Conservation (phyloP, 2,329 filamentous ascomycete species). For the Coniochaeta ligniaria region DNA sequence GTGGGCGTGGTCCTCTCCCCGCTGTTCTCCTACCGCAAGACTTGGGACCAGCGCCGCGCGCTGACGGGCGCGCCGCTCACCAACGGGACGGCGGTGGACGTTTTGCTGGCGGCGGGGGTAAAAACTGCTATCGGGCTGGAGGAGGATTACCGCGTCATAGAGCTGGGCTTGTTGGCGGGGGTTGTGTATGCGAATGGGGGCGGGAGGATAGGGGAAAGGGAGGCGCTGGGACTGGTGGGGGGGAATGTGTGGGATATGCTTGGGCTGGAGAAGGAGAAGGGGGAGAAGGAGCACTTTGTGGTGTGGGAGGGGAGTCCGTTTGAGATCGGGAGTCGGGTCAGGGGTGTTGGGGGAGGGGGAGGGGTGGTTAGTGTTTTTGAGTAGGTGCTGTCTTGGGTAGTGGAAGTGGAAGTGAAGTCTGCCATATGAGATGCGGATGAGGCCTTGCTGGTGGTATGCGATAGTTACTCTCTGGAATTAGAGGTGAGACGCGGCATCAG, state of each 20-base stretch:
- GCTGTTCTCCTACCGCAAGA: slow-evolving; percentile 43
- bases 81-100: slow-evolving; percentile 55
- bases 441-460: too few species aligned
- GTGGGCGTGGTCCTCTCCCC: slow-evolving; percentile 49
- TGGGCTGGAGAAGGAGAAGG: slow-evolving; percentile 31
- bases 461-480: too few species aligned
- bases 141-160: slow-evolving; percentile 57
- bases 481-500: too few species aligned
- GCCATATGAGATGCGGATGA: too few species aligned
- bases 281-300: slow-evolving; percentile 43
- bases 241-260: slow-evolving; percentile 51
- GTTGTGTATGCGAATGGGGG: slow-evolving; percentile 50
- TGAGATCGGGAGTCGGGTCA: slow-evolving; percentile 48
- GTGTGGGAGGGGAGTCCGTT: slow-evolving; percentile 58
- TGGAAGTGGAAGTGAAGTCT: too few species aligned
- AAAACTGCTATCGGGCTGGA: slow-evolving; percentile 48
- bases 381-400: neutral
- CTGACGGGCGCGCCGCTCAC: slow-evolving; percentile 59
- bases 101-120: slow-evolving; percentile 52
- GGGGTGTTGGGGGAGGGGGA: slow-evolving; percentile 41
- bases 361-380: slow-evolving; percentile 27
- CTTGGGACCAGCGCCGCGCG: slow-evolving; percentile 56
- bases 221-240: slow-evolving; percentile 50
- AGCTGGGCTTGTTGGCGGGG: slow-evolving; percentile 53
- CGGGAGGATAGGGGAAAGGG: slow-evolving; percentile 43